Percentiles rank a stretch among this genome's conserved stretches.
These are phyloP conservation scores for Trypanosoma rangeli DNA, from an alignment of 208 protist genomes.

Conservation along the genomic window DNA sequence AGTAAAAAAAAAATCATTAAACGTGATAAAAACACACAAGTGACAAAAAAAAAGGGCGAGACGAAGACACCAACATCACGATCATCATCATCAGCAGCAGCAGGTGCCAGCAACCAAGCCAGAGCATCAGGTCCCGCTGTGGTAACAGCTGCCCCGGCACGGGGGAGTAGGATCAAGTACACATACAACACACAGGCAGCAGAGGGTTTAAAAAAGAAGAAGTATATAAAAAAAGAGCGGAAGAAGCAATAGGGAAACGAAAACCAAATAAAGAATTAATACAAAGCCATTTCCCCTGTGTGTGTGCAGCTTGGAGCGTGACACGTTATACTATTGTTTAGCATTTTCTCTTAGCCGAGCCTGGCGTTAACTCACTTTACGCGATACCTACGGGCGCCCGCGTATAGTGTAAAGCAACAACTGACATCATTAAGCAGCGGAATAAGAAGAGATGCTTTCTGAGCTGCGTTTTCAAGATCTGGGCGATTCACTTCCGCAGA, in stretches of 20 bases:
- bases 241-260: background rate
- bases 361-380: too few species aligned
- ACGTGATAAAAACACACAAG: background rate
- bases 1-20: conserved; percentile 2
- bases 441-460: conserved; percentile 8
- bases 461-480: conserved; percentile 8
- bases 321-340: background rate
- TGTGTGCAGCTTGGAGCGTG: background rate
- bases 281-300: background rate
- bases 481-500: background rate
- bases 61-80: background rate
- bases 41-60: conserved; percentile 4
- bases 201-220: conserved; percentile 1
- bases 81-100: too few species aligned
- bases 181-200: too few species aligned
- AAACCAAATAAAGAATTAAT: background rate
- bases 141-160: too few species aligned
- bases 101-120: too few species aligned
- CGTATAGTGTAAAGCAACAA: too few species aligned
- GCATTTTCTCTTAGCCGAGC: background rate
- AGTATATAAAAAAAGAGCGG: background rate
- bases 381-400: too few species aligned
- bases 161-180: too few species aligned
- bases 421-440: too few species aligned
- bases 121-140: too few species aligned